Evolutionary conservation across 495 filamentous ascomycete species (phyloP), one percentile per base, ranked within the genome.

Genomic region (Lichina pygmaea): DNA sequence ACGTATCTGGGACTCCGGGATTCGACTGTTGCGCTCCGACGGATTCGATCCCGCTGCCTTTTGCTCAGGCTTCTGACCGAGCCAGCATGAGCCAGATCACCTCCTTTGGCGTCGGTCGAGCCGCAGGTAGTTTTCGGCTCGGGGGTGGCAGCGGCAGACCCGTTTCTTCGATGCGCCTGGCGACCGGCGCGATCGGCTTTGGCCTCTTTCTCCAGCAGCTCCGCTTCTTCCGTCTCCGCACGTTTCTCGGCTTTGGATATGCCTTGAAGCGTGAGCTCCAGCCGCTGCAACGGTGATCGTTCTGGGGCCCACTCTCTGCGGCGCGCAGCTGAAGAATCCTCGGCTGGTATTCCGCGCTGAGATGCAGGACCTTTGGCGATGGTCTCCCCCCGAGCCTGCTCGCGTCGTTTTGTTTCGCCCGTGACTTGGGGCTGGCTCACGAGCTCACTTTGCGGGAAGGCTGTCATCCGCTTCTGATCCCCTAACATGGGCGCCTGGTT

Each of bases 211-310:
- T 69, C 59, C 55, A 63, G 64, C 44, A 66, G 60, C 54, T 93
- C 85, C 2, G 80, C 78, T 55, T 85, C 75, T 58, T 83, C 67
- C n/a, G 78, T 71, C 42, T 78, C 70, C 3, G 80, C 79, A 48
- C 80, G 68, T 55, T 83, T 92, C 54, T 92, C 85, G 53, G 91
- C 83, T 57, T 92, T 93, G 56, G 76, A 91, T 52, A 93, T 85
- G 56, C 80, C 81, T 56, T 72, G 75, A 47, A 94, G 65, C 44
- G 82, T 84, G 37, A 78, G 71, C 61, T 94, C 89, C 45, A 97
- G 72, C 58, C 75, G 85, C 57, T 95, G 89, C 17, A 97, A 62
- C 33, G 89, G 89, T 43, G 86, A 93, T 44, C 81, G 72, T 54
- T 85, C 77, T 17, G 72, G 67, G 45, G 83, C 78, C 61, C 73